These are phyloP conservation scores for Ophiocordyceps unilateralis DNA, from an alignment of 2,329 filamentous ascomycete species.

Conservation along the genomic window DNA sequence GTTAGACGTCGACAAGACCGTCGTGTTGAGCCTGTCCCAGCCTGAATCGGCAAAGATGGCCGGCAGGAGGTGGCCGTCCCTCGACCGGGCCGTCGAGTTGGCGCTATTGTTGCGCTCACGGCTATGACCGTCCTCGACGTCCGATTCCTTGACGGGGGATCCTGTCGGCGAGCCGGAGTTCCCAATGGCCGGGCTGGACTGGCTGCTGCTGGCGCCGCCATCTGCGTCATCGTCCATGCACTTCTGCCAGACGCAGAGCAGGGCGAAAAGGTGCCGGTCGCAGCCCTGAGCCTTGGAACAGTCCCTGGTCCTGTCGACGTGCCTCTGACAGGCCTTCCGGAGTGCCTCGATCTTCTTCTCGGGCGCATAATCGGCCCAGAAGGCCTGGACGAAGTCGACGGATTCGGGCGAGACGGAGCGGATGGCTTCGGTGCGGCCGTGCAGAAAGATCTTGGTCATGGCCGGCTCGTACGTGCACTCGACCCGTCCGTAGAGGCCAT, in stretches of 20 bases:
- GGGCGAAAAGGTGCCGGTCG: slow-evolving; percentile 81
- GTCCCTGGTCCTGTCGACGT: slow-evolving; percentile 62
- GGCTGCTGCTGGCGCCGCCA: slow-evolving; percentile 42
- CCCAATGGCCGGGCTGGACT: slow-evolving; percentile 40
- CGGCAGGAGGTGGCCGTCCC: slow-evolving; percentile 40
- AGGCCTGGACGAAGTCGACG: slow-evolving; percentile 77
- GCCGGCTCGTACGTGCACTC: slow-evolving; percentile 96
- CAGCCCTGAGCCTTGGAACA: slow-evolving; percentile 84
- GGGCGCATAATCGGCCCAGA: slow-evolving; percentile 82
- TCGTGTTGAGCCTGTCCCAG: slow-evolving; percentile 92
- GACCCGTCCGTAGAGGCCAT: slow-evolving; percentile 81
- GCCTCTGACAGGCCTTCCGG: slow-evolving; percentile 65
- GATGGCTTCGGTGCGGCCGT: slow-evolving; percentile 89
- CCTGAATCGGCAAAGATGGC: slow-evolving; percentile 72
- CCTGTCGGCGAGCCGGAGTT: slow-evolving; percentile 39
- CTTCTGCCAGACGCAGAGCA: slow-evolving; percentile 91
- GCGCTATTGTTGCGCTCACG: slow-evolving; percentile 37
- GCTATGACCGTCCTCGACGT: slow-evolving; percentile 18
- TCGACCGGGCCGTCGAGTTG: slow-evolving; percentile 25
- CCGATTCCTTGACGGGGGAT: slow-evolving; percentile 24
- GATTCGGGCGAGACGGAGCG: slow-evolving; percentile 70
- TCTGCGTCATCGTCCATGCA: slow-evolving; percentile 51
- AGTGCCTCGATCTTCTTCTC: slow-evolving; percentile 75
- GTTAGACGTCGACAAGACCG: slow-evolving; percentile 92
- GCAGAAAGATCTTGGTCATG: slow-evolving; percentile 90